A percentile compares a stretch with the other conserved stretches of the same genome.
These are phyloP conservation scores for Candolleomyces efflorescens DNA, from an alignment of 768 basidiomycete genomes.

Conservation along the genomic window DNA sequence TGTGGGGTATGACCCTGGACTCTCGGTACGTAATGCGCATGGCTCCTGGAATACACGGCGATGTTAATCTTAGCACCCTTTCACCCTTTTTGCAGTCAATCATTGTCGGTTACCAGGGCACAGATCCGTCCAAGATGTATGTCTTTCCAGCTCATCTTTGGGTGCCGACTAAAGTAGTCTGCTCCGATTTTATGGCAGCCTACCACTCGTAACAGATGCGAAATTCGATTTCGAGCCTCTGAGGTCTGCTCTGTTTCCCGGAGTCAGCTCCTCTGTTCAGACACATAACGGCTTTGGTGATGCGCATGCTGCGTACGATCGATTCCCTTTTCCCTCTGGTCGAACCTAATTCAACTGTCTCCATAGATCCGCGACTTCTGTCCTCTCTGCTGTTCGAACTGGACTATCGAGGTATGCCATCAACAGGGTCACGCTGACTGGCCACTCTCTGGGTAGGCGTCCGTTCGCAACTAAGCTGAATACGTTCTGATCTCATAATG, in stretches of 20 bases:
- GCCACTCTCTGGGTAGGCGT: slow-evolving; percentile 13
- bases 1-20: slow-evolving; percentile 36
- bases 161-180: too few relatives aligned
- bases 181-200: slow-evolving; percentile 19
- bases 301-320: slow-evolving; percentile 36
- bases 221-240: slow-evolving; percentile 37
- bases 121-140: slow-evolving; percentile 13
- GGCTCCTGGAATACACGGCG: not conserved
- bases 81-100: slow-evolving; percentile 20
- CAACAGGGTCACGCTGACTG: slow-evolving; percentile 36
- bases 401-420: slow-evolving; percentile 8
- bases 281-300: slow-evolving; percentile 54
- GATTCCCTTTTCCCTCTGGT: not conserved
- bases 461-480: too few relatives aligned
- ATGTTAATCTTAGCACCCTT: too few relatives aligned
- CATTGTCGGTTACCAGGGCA: slow-evolving; percentile 27
- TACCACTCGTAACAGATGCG: slow-evolving; percentile 48
- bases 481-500: too few relatives aligned
- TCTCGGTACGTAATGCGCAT: slow-evolving; percentile 16
- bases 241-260: slow-evolving; percentile 50
- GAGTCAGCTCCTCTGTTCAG: slow-evolving; percentile 35
- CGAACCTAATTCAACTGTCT: not conserved
- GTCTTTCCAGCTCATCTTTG: not conserved
- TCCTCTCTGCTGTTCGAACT: slow-evolving; percentile 19
- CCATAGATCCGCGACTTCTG: slow-evolving; percentile 32